Percentiles rank a stretch among this genome's conserved stretches.
Conservation (phyloP, 306 rosid genomes). For the Acacia acuminata region DNA sequence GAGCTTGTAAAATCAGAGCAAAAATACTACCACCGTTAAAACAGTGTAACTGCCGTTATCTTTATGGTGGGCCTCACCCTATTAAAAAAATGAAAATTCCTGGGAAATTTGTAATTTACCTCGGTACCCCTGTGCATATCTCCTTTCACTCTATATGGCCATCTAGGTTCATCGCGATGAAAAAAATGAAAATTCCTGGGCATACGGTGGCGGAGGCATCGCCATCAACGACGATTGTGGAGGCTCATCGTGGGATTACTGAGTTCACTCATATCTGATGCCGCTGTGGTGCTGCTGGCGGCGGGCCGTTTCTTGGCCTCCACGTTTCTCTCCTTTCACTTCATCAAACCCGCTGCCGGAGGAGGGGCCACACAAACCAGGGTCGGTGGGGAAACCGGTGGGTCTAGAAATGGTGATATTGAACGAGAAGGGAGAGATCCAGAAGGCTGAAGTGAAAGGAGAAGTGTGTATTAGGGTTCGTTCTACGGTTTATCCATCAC, state of each 20-base stretch:
- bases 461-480: conserved; percentile 87
- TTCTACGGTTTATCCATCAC: conserved; percentile 82
- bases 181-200: too few species aligned
- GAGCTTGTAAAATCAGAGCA: too few species aligned
- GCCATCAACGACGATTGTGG: conserved; percentile 35
- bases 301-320: conserved; percentile 87
- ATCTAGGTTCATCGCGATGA: too few species aligned
- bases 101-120: too few species aligned
- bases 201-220: too few species aligned
- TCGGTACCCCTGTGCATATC: too few species aligned
- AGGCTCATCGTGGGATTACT: conserved; percentile 56
- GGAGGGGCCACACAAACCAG: conserved; percentile 75
- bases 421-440: conserved; percentile 53
- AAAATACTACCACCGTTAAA: too few species aligned
- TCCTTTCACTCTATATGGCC: too few species aligned
- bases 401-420: conserved; percentile 78
- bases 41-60: too few species aligned
- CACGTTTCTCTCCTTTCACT: conserved; percentile 41
- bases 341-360: conserved; percentile 77
- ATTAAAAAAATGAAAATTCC: too few species aligned
- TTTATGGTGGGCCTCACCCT: too few species aligned
- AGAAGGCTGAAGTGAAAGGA: conserved; percentile 37
- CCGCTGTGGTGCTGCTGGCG: conserved; percentile 59
- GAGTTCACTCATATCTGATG: conserved; percentile 68
- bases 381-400: conserved; percentile 88